These are phyloP conservation scores for Kuraishia ogatae DNA, from an alignment of 805 yeast genomes.

Conservation along the genomic window DNA sequence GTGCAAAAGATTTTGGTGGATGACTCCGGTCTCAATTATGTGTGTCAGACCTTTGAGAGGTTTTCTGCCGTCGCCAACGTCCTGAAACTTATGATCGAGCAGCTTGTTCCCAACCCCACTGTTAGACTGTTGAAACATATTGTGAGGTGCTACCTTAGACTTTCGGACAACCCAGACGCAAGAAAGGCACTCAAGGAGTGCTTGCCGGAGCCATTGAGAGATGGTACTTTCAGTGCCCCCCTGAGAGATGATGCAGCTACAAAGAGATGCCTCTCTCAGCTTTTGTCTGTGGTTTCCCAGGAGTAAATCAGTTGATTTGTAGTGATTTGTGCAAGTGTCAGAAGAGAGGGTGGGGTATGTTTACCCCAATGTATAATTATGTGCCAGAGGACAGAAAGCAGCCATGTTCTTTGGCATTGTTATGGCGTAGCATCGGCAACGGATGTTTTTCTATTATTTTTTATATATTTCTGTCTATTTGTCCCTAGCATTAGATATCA, in stretches of 20 bases:
- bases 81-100: slow-evolving; percentile 77
- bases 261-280: slow-evolving; percentile 77
- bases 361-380: not conserved
- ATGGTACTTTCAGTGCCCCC: slow-evolving; percentile 72
- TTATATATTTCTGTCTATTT: not conserved
- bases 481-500: not conserved
- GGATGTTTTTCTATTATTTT: not conserved
- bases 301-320: not conserved
- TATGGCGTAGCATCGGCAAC: not conserved
- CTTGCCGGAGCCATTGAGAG: slow-evolving; percentile 81
- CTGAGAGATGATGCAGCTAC: slow-evolving; percentile 85
- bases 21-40: slow-evolving; percentile 83
- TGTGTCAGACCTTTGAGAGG: slow-evolving; percentile 92
- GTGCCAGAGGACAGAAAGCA: not conserved
- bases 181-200: slow-evolving; percentile 76
- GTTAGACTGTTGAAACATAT: slow-evolving; percentile 87
- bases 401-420: not conserved
- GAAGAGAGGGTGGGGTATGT: not conserved
- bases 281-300: slow-evolving; percentile 48
- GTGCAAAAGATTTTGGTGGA: slow-evolving; percentile 89
- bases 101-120: slow-evolving; percentile 65
- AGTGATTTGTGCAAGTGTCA: not conserved
- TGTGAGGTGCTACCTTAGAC: slow-evolving; percentile 84
- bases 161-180: slow-evolving; percentile 86
- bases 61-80: slow-evolving; percentile 92